Evolutionary conservation across 352 stramenopile species (phyloP), one percentile per base, ranked within the genome.

Genomic region (Saprolegnia parasitica): DNA sequence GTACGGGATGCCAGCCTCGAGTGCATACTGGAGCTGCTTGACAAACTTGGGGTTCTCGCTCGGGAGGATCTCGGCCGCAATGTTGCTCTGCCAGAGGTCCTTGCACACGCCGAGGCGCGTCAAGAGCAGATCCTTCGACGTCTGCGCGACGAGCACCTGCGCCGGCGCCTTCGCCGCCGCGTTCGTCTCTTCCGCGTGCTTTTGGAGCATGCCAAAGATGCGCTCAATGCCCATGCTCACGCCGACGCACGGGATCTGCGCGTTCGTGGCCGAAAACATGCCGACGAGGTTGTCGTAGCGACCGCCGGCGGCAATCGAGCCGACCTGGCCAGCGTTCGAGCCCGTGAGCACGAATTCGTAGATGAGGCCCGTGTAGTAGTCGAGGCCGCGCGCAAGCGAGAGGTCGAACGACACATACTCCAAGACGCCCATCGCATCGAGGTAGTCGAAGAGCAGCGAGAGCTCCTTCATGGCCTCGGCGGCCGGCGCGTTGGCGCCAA

Each of bases 351-450:
- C 94, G 61, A 97, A 98, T 81, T 99, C 97, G 79, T 99, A 99
- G 76, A 99, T 99, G 52, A 99, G 81, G 18, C 97, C 97, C 18
- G 97, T 99, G 83, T 99, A 99, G 88, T 99, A 99, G 80, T 99
- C 97, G 15, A 99, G 82, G 26, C 97, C 97, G 32, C 97, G 90
- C 18, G 97, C 97, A 52, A 99, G 84, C 74, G 87, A 98, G 45
- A 99, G 78, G 71, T 99, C 97, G 72, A 99, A 99, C 32, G 90
- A 97, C 62, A 98, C 88, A 71, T 76, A 89, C 64, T 98, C 76
- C 21, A 99, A 83, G 56, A 96, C 95, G 56, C 90, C 96, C 93
- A 99, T 99, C 32, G 95, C 93, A 49, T 99, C 96, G 15, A 99
- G 77, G 80, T 99, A 99, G 46, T 96, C 88, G 74, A 99, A 99